A percentile compares a stretch with the other conserved stretches of the same genome.
These are phyloP conservation scores for Fusarium humuli DNA, from an alignment of 2,329 filamentous ascomycete species.

Conservation along the genomic window DNA sequence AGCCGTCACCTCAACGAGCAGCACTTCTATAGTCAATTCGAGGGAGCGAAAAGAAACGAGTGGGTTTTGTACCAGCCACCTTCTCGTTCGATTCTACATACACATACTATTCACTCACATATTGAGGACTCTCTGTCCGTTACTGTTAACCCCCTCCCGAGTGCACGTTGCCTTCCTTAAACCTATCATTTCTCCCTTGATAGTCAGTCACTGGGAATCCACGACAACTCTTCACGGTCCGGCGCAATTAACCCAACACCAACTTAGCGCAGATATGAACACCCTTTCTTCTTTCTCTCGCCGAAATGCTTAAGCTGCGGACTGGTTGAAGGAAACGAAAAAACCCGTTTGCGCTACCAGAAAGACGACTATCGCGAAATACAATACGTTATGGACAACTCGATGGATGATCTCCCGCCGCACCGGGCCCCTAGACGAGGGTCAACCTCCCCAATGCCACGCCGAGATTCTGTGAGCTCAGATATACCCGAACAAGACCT, in stretches of 20 bases:
- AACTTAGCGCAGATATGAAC: slow-evolving; percentile 42
- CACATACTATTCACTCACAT: neutral
- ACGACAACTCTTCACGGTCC: slow-evolving; percentile 7
- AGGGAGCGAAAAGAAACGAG: slow-evolving; percentile 22
- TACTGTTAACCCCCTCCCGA: slow-evolving; percentile 1
- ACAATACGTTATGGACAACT: slow-evolving; percentile 39
- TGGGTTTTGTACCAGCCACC: slow-evolving; percentile 31
- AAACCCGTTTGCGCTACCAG: slow-evolving; percentile 15
- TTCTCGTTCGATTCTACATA: slow-evolving; percentile 33
- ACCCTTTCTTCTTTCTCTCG: slow-evolving; percentile 21
- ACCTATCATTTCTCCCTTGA: slow-evolving; percentile 23
- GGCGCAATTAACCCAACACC: slow-evolving; percentile 15
- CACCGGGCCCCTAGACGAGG: slow-evolving; percentile 51
- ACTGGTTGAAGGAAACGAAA: slow-evolving; percentile 11
- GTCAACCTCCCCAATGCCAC: slow-evolving; percentile 54
- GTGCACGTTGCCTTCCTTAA: neutral
- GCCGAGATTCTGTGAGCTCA: slow-evolving; percentile 39
- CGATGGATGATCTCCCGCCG: slow-evolving; percentile 34
- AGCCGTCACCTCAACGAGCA: slow-evolving; percentile 11
- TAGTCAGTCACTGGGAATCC: slow-evolving; percentile 28
- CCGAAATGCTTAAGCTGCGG: slow-evolving; percentile 43
- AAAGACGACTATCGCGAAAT: slow-evolving; percentile 10
- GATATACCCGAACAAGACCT: slow-evolving; percentile 40
- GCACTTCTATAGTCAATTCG: slow-evolving; percentile 13
- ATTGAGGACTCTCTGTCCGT: slow-evolving; percentile 12